A percentile compares a stretch with the other conserved stretches of the same genome.
Evolutionary conservation across 768 basidiomycete genomes (phyloP).

Genomic region (Macrolepiota dolichaula): DNA sequence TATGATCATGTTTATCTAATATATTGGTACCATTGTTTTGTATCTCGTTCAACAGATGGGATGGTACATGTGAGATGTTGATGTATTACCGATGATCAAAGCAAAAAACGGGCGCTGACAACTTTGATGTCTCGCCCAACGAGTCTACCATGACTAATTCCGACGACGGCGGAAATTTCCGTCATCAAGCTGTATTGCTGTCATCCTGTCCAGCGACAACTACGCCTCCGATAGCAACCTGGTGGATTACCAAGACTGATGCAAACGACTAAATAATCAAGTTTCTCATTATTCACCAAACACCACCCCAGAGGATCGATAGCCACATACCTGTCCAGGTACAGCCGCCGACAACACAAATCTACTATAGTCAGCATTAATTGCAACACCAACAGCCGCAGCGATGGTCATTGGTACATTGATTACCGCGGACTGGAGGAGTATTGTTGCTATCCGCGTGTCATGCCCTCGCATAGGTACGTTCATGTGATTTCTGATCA

Average conservation of each 20-base stretch:
- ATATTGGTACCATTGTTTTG: no score
- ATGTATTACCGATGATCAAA: no score
- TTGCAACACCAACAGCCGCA: not conserved
- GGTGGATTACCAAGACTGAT: not conserved
- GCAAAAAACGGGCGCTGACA: no score
- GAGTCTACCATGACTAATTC: no score
- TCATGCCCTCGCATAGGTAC: not conserved
- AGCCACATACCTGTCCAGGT: not conserved
- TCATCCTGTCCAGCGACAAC: not conserved
- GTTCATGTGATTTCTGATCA: not conserved
- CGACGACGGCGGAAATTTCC: no score
- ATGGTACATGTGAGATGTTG: no score
- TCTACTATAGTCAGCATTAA: not conserved
- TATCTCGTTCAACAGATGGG: no score
- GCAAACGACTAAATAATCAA: not conserved
- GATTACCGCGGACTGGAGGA: slow-evolving; percentile 4
- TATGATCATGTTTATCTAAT: no score
- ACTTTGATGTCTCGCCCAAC: no score
- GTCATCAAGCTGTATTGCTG: no score
- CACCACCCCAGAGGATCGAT: not conserved
- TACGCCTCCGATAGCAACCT: not conserved
- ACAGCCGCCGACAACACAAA: not conserved
- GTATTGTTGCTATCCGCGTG: not conserved
- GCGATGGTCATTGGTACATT: not conserved
- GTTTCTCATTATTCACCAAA: not conserved